Conservation (phyloP, 2,329 filamentous ascomycete genomes). For the Neonectria neomacrospora region DNA sequence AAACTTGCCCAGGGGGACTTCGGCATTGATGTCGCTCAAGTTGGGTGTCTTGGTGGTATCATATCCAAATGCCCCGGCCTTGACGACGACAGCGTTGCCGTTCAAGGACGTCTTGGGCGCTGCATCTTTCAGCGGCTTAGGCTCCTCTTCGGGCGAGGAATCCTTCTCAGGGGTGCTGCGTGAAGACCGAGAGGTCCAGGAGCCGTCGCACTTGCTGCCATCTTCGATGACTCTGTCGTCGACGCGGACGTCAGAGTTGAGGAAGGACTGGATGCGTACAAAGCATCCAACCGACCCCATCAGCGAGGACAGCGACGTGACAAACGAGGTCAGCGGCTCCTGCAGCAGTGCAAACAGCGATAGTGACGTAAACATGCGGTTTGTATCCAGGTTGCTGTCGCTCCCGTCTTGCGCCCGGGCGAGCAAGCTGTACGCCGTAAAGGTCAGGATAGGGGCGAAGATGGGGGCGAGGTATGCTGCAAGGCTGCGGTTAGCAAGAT, state of each 20-base stretch:
- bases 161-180: slow-evolving; percentile 12
- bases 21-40: slow-evolving; percentile 16
- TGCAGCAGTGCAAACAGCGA: slow-evolving; percentile 29
- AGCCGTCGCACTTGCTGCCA: not conserved
- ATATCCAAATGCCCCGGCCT: slow-evolving; percentile 27
- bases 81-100: not conserved
- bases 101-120: not conserved
- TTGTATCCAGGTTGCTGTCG: slow-evolving; percentile 29
- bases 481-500: not conserved
- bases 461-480: slow-evolving; percentile 33
- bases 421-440: slow-evolving; percentile 31
- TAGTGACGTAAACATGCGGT: slow-evolving; percentile 34
- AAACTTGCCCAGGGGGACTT: slow-evolving; percentile 18
- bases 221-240: slow-evolving; percentile 16
- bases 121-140: not conserved
- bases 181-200: not conserved
- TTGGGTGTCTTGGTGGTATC: slow-evolving; percentile 14
- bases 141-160: not conserved
- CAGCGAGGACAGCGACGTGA: slow-evolving; percentile 24
- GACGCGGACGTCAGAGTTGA: slow-evolving; percentile 19
- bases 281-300: slow-evolving; percentile 35
- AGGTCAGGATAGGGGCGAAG: slow-evolving; percentile 32
- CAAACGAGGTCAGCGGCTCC: slow-evolving; percentile 31
- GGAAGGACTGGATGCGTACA: slow-evolving; percentile 30
- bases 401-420: slow-evolving; percentile 18